Percentiles rank a stretch among this genome's conserved stretches.
Evolutionary conservation across 106 monocot species (phyloP).

Genomic region (Agapanthus africanus): DNA sequence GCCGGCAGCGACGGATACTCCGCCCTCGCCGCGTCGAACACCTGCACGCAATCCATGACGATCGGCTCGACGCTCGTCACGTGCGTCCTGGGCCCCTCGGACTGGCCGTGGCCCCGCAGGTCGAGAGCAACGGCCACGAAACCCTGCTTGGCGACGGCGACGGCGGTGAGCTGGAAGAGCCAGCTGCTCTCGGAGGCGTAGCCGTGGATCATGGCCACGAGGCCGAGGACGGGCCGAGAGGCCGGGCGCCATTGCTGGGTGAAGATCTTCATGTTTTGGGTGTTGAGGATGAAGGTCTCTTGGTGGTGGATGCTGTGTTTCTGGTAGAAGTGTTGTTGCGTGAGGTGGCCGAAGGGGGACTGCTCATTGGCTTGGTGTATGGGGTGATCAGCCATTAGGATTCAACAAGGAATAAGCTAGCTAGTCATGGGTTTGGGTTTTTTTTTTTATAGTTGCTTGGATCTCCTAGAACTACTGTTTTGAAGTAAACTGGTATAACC

Average conservation of each 20-base stretch:
- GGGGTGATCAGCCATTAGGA: slow-evolving; percentile 42
- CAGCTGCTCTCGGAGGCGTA: slow-evolving; percentile 48
- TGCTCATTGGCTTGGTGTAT: slow-evolving; percentile 38
- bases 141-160: slow-evolving; percentile 47
- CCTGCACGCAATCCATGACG: slow-evolving; percentile 36
- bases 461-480: no score
- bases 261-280: slow-evolving; percentile 27
- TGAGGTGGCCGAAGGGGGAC: slow-evolving; percentile 44
- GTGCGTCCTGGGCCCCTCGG: slow-evolving; percentile 26
- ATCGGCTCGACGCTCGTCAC: slow-evolving; percentile 18
- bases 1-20: slow-evolving; percentile 24
- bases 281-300: slow-evolving; percentile 25
- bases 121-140: slow-evolving; percentile 42
- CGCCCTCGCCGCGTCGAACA: slow-evolving; percentile 19
- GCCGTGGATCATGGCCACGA: slow-evolving; percentile 64
- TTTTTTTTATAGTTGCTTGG: no score
- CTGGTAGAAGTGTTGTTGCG: slow-evolving; percentile 31
- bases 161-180: slow-evolving; percentile 54
- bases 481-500: no score
- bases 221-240: no score
- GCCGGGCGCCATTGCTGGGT: slow-evolving; percentile 45
- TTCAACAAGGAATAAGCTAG: no score
- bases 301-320: slow-evolving; percentile 30
- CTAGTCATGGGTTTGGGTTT: no score
- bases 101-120: slow-evolving; percentile 51